Base-by-base conservation (phyloP, 2,329 filamentous ascomycete genomes). In the Aspergillus viridinutans region DNA sequence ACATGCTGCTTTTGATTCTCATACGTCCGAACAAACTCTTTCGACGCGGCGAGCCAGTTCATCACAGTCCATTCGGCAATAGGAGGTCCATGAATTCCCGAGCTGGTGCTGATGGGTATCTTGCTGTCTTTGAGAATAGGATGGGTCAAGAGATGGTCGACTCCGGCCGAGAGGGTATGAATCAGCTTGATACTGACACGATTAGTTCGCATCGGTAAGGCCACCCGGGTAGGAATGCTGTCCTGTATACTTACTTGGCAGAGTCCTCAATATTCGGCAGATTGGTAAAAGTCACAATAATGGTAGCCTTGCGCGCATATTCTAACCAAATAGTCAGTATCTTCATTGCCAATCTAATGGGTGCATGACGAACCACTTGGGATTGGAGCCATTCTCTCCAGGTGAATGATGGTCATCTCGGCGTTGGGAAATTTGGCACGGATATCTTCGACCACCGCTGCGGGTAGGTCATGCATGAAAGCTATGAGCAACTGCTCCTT, bases 1-100 rank as follows among this genome's bases (percentile, higher is more conserved):
- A 72, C 61, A 58, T 81, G 81, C 60, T 78, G 68, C 60, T 82
- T 83, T 70, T 88, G 86, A 58, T 78, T 75, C 50, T 86, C 79
- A 51, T 86, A 79, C n/a, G 84, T 68, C 32, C 72, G 51, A 47
- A 79, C 76, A 67, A 84, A 85, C 26, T 79, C 74, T 58, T 85
- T 82, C n/a, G 77, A 80, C 25, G 81, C 75, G n/a, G 81, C 76
- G 2, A 88, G 73, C 54, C 81, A 80, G 63, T 85, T 86, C 78
- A 87, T 78, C 28, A 87, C 71, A 12, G 85, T 81, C 85, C 85
- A 89, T 74, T 88, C 86, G 0, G 85, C 78, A 51, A 88, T 88
- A 56, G 85, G 83, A 0, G 86, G 85, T 1, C 83, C 84, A 64
- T 85, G 83, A 49, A 86, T 80, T 25, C 84, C 76, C 4, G 78